Percentiles rank a stretch among this genome's conserved stretches.
Evolutionary conservation across 2,329 filamentous ascomycete genomes (phyloP).

Genomic region (Penicillium sp.): DNA sequence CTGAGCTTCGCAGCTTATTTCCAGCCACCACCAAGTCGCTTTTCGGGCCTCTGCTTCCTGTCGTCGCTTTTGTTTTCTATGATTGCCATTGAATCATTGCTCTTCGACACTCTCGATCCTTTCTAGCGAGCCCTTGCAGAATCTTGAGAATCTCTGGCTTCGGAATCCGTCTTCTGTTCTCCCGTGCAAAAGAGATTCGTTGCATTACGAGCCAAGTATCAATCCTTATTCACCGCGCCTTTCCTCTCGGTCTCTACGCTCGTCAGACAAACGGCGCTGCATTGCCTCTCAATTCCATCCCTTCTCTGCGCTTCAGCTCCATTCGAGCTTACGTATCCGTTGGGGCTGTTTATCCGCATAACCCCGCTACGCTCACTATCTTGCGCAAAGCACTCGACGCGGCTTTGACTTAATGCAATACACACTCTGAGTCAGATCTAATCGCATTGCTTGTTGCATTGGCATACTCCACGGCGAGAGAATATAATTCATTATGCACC

Average conservation of each 20-base stretch:
- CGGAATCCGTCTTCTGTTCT: conserved; percentile 23
- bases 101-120: conserved; percentile 25
- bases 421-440: background rate
- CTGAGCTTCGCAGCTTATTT: conserved; percentile 37
- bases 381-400: conserved; percentile 17
- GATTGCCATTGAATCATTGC: conserved; percentile 27
- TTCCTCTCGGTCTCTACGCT: conserved; percentile 18
- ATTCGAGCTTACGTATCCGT: conserved; percentile 29
- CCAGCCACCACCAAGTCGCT: conserved; percentile 36
- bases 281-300: conserved; percentile 18
- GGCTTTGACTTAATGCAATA: conserved; percentile 13
- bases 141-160: conserved; percentile 23
- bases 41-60: conserved; percentile 10
- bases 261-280: conserved; percentile 20
- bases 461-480: conserved; percentile 28
- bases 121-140: conserved; percentile 23
- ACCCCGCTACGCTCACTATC: conserved; percentile 26
- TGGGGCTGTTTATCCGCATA: conserved; percentile 19
- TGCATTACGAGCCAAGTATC: conserved; percentile 20
- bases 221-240: conserved; percentile 13
- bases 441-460: conserved; percentile 6
- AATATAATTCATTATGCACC: conserved; percentile 90
- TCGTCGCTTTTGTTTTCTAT: conserved; percentile 28
- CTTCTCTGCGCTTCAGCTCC: conserved; percentile 13
- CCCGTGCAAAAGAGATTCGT: conserved; percentile 18